phyloP scores from a whole-genome alignment of 108 stramenopile genomes.

The Cyclotella choctawhatcheeana region DNA sequence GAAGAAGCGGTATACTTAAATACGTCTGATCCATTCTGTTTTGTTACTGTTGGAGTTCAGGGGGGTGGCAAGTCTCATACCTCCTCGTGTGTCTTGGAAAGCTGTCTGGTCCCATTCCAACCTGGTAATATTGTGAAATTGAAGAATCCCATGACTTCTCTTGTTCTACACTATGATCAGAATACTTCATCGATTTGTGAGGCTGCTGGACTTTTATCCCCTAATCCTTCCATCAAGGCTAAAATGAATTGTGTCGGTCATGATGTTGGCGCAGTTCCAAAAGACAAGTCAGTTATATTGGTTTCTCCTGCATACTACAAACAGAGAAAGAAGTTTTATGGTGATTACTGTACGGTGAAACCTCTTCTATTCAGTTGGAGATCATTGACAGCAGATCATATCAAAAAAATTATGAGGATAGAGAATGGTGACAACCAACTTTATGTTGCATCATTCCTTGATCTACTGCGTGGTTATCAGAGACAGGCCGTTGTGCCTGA shows the following conservation, averaged over 20 bases:
- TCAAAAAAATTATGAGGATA: constrained; percentile 45
- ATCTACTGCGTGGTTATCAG: constrained; percentile 41
- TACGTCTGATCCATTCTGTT: constrained; percentile 39
- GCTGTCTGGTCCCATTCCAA: constrained; percentile 30
- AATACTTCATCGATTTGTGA: constrained; percentile 36
- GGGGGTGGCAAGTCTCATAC: constrained; percentile 32
- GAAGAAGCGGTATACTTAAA: constrained; percentile 30
- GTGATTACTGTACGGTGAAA: constrained; percentile 40
- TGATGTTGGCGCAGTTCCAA: not conserved
- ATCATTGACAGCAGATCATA: constrained; percentile 44
- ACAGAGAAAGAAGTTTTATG: constrained; percentile 41
- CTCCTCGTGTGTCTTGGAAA: constrained; percentile 33
- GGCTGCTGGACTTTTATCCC: constrained; percentile 27
- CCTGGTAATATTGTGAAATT: constrained; percentile 25
- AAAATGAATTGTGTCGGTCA: constrained; percentile 10
- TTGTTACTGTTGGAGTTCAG: constrained; percentile 33
- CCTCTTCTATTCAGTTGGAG: constrained; percentile 42
- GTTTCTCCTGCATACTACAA: constrained; percentile 43
- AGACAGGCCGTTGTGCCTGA: constrained; percentile 23
- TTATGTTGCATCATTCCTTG: constrained; percentile 39
- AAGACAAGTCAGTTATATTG: constrained; percentile 30
- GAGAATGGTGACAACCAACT: constrained; percentile 39
- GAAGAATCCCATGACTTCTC: constrained; percentile 25
- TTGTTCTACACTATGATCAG: constrained; percentile 44
- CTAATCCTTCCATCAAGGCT: not conserved